These are phyloP conservation scores for Scytalidium lignicola DNA, from an alignment of 2,329 filamentous ascomycete species.

Conservation along the genomic window DNA sequence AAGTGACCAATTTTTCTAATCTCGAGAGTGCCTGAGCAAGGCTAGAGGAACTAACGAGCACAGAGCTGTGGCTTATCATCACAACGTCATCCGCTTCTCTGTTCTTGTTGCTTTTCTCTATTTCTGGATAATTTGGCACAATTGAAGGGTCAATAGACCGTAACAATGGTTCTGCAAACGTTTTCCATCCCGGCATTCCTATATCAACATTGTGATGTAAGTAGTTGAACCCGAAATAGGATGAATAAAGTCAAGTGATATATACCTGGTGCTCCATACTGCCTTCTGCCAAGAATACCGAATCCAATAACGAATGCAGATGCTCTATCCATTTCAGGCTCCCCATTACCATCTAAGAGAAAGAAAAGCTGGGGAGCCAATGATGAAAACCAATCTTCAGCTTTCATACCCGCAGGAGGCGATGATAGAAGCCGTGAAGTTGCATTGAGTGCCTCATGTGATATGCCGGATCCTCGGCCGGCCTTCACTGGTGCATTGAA, in stretches of 20 bases:
- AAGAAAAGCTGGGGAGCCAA: constrained; percentile 56
- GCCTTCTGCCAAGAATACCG: constrained; percentile 60
- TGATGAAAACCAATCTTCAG: constrained; percentile 54
- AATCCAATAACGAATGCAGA: constrained; percentile 60
- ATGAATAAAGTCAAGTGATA: constrained; percentile 7
- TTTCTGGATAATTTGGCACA: background rate
- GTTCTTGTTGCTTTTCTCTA: constrained; percentile 11
- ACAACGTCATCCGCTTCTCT: constrained; percentile 35
- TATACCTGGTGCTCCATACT: constrained; percentile 57
- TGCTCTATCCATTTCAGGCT: constrained; percentile 51
- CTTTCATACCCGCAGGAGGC: constrained; percentile 48
- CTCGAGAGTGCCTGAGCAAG: constrained; percentile 49
- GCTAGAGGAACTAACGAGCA: constrained; percentile 42
- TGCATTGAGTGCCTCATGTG: constrained; percentile 61
- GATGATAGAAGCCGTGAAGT: constrained; percentile 57
- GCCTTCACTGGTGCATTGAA: constrained; percentile 19
- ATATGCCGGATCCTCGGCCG: constrained; percentile 55
- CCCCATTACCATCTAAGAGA: constrained; percentile 57
- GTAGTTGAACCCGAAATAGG: constrained; percentile 8
- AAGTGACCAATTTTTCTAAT: constrained; percentile 50
- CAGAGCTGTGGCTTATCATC: constrained; percentile 36
- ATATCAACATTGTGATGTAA: constrained; percentile 7
- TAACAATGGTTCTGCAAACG: constrained; percentile 56
- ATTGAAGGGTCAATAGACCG: constrained; percentile 42
- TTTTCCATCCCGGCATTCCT: constrained; percentile 56